phyloP scores from a whole-genome alignment of 176 grass and related monocot species.

The Carex pumila region DNA sequence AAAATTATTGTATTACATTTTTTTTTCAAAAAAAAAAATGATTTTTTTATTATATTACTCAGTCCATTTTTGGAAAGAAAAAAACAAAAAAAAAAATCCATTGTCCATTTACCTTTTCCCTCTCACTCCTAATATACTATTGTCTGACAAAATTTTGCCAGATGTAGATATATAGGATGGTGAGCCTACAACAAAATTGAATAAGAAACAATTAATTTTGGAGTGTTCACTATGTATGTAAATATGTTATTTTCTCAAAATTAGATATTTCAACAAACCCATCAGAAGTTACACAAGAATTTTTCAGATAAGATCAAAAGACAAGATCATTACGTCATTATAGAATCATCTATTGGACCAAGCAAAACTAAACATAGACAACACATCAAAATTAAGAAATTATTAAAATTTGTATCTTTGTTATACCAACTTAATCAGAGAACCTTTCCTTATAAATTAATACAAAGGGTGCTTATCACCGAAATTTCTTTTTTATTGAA shows the following conservation, averaged over 20 bases:
- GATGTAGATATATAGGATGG: constrained; percentile 1
- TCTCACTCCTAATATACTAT: not conserved
- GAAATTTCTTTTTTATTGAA: too few relatives aligned
- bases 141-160: constrained; percentile 4
- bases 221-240: not conserved
- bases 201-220: not conserved
- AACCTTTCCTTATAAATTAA: too few relatives aligned
- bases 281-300: not conserved
- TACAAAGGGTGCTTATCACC: too few relatives aligned
- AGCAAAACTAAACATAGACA: not conserved
- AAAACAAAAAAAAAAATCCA: not conserved
- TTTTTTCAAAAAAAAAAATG: not conserved
- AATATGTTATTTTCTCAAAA: not conserved
- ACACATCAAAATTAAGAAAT: not conserved
- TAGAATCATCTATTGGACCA: not conserved
- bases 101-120: not conserved
- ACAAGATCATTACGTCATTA: not conserved
- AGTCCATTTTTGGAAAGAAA: not conserved
- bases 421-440: too few relatives aligned
- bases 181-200: not conserved
- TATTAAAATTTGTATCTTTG: too few relatives aligned
- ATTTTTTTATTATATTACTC: not conserved
- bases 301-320: not conserved
- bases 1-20: not conserved
- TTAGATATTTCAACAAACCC: not conserved